A percentile compares a stretch with the other conserved stretches of the same genome.
Evolutionary conservation across 2,329 filamentous ascomycete species (phyloP).

Genomic region (Colletotrichum sp.): DNA sequence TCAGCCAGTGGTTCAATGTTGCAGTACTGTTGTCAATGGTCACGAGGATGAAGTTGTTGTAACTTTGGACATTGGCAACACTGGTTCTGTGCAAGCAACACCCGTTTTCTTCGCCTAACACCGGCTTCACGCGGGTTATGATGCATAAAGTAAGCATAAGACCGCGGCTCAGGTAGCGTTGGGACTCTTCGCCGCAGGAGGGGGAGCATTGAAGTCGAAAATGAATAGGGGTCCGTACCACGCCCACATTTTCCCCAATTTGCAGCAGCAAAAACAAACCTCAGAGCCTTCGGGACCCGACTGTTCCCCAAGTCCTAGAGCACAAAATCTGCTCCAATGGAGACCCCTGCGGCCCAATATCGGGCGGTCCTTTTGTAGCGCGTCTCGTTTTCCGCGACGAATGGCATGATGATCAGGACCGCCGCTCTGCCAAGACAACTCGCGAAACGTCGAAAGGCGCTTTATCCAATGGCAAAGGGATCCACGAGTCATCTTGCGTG

Average conservation of each 20-base stretch:
- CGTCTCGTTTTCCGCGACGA: conserved; percentile 1
- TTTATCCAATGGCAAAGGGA: background rate
- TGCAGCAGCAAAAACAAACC: background rate
- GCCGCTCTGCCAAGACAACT: background rate
- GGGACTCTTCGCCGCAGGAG: background rate
- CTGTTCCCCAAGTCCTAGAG: background rate
- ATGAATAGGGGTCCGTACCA: background rate
- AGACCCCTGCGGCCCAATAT: background rate
- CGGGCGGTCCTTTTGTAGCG: conserved; percentile 11
- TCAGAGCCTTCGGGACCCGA: background rate
- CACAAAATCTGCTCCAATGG: background rate
- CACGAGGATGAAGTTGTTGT: background rate
- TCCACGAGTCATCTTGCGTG: background rate
- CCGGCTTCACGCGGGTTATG: background rate
- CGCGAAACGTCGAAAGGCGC: background rate
- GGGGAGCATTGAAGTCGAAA: background rate
- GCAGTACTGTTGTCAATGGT: background rate
- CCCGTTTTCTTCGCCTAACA: background rate
- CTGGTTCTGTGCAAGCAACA: background rate
- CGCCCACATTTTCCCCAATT: background rate
- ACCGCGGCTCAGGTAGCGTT: background rate
- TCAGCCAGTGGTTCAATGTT: background rate
- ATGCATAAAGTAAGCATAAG: background rate
- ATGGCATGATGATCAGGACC: conserved; percentile 5
- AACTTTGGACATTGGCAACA: background rate